These are phyloP conservation scores for Nothomitra cinnamomea DNA, from an alignment of 2,329 filamentous ascomycete genomes.

Conservation along the genomic window DNA sequence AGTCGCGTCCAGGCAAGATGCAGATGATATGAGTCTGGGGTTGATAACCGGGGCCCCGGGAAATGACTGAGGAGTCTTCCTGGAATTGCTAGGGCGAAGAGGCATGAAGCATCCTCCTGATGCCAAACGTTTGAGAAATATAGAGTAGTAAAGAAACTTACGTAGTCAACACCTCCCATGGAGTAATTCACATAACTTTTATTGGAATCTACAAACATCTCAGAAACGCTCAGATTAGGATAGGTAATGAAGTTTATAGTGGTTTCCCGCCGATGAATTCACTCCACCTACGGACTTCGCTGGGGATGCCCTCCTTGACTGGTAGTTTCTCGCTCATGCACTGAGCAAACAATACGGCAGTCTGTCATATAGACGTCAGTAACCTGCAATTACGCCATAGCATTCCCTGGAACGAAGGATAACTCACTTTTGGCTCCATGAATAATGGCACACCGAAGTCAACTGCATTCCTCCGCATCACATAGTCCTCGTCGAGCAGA, in stretches of 20 bases:
- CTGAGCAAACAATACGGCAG: constrained; percentile 84
- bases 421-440: constrained; percentile 87
- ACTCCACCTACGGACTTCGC: constrained; percentile 86
- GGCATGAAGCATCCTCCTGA: background rate
- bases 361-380: constrained; percentile 37
- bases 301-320: constrained; percentile 69
- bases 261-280: constrained; percentile 84
- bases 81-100: background rate
- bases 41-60: background rate
- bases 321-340: constrained; percentile 97
- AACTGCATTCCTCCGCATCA: constrained; percentile 95
- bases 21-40: too few species aligned
- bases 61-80: background rate
- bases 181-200: background rate
- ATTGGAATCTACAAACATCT: background rate
- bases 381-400: constrained; percentile 4
- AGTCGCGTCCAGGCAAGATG: too few species aligned
- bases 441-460: constrained; percentile 96
- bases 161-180: background rate
- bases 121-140: background rate
- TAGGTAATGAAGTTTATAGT: constrained; percentile 32
- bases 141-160: background rate
- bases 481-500: constrained; percentile 82
- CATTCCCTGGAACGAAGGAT: background rate
- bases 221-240: background rate